Evolutionary conservation across 306 rosid genomes (phyloP), one percentile per base, ranked within the genome.

Genomic region (Begonia loranthoides): DNA sequence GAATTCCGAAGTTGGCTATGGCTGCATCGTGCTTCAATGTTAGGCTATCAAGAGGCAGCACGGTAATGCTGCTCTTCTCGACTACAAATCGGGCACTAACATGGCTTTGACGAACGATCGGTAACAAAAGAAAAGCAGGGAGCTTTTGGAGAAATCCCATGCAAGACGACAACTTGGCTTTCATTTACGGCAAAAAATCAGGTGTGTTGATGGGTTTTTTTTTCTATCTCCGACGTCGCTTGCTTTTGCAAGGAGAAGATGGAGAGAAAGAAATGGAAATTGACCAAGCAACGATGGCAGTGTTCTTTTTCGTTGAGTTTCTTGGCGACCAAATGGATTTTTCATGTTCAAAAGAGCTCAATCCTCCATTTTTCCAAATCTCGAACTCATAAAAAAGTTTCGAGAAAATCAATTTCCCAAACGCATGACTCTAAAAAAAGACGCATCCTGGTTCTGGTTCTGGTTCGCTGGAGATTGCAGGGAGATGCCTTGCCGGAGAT

Each of bases 1-100:
- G 97, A 46, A 86, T 45, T n/a, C 97, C 97, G 22, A 90, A 90
- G 76, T 90, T 90, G 4, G 72, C 95, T 13, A 83, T 75, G 0
- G 97, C 79, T 9, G 87, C 95, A 16, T 82, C 86, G 4, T 41
- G 83, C 56, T 76, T 82, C 0, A 72, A 40, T 49, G 66, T 50
- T 16, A 82, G 10, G 7, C 53, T 52, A n/a, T 45, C 45, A 0
- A 95, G 97, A n/a, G 79, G 76, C 0, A 90, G 62, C 50, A 90
- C 77, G 1, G 67, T 51, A 16, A 90, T 70, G 66, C 83, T 76
- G 56, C 69, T 83, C 53, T 81, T 85, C 80, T 90, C 97, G 55
- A 90, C 97, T 60, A 85, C 82, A 55, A 90, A 90, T 41, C 74
- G 65, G 4, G 67, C 87, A 36, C 61, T 13, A 11, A 62, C 86